Evolutionary conservation across 306 rosid genomes (phyloP), one percentile per base, ranked within the genome.

Genomic region (Carpinus fangiana): DNA sequence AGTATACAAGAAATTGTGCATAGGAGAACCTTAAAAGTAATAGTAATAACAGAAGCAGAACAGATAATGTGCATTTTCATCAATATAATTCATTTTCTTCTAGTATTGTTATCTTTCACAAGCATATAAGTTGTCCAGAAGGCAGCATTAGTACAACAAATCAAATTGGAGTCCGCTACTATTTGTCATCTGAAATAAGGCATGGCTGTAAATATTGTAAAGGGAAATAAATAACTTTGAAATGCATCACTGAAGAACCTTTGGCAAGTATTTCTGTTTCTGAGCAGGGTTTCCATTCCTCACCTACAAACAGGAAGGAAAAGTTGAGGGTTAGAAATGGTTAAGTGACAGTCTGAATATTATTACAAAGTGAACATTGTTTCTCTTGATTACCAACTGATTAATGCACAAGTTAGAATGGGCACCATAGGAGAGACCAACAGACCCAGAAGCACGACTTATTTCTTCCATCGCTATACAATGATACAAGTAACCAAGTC

Each of bases 381-480:
- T 69, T 76, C 51, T 56, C 73, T 74, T 52, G 54, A 65, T 79
- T 90, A 92, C 98, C 98, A 94, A 88, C 78, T 94, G 98, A 85
- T 94, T 94, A 82, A 94, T 82, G 82, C 97, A 94, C 82, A 94
- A 77, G 86, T 94, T 94, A 70, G 97, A 94, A 89, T 94, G 98
- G 79, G 97, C 97, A 81, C 97, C 98, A 50, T 89, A 94, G 59
- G 97, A 92, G 79, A 92, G 98, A 38, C 90, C 96, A 80, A 94
- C 98, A n/a, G 97, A 94, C 50, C 80, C 98, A 61, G 98, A 94
- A 84, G 98, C 98, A 75, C 98, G 91, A 76, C 97, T 94, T 80
- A 94, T 88, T 89, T 94, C 98, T 89, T 94, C 98, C 93, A 94
- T 83, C 61, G 97, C 95, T 67, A 94, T 87, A 85, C 97, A 94